phyloP scores from a whole-genome alignment of 2,329 filamentous ascomycete species.

The Pseudocercospora ulei region DNA sequence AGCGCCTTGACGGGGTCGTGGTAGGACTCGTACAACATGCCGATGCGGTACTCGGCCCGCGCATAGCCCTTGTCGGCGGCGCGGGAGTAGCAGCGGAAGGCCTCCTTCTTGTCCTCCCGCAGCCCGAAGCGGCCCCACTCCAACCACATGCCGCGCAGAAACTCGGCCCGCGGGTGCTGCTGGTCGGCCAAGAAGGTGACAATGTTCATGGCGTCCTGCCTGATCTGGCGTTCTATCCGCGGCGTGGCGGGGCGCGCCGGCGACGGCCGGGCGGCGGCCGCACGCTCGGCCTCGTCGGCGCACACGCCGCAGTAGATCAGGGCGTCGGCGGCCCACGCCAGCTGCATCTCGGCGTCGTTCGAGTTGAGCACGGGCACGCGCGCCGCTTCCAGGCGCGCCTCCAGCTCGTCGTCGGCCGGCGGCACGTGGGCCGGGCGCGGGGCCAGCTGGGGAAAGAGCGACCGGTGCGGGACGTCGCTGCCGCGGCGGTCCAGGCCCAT shows the following conservation, averaged over 20 bases:
- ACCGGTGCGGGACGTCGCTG: conserved; percentile 64
- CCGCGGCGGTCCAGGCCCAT: conserved; percentile 51
- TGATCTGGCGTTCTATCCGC: conserved; percentile 76
- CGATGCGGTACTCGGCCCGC: conserved; percentile 88
- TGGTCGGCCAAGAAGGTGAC: conserved; percentile 83
- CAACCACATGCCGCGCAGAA: conserved; percentile 91
- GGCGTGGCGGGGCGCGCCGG: conserved; percentile 63
- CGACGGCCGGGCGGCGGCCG: conserved; percentile 42
- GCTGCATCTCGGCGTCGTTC: conserved; percentile 90
- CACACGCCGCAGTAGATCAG: conserved; percentile 80
- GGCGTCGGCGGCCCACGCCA: conserved; percentile 91
- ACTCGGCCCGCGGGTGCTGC: conserved; percentile 84
- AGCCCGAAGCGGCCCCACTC: conserved; percentile 95
- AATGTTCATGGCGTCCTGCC: conserved; percentile 81
- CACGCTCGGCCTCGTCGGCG: conserved; percentile 62
- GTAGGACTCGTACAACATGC: conserved; percentile 94
- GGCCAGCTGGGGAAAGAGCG: conserved; percentile 77
- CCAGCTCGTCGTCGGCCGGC: conserved; percentile 86
- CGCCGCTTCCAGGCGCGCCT: conserved; percentile 76
- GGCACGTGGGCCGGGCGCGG: conserved; percentile 77
- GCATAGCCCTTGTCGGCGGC: conserved; percentile 80
- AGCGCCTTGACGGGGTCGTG: conserved; percentile 87
- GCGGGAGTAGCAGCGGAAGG: conserved; percentile 73
- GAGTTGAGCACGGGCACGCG: conserved; percentile 77
- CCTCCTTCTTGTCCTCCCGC: conserved; percentile 86